Evolutionary conservation across 2,329 filamentous ascomycete genomes (phyloP).

Genomic region (Sporothrix luriei): DNA sequence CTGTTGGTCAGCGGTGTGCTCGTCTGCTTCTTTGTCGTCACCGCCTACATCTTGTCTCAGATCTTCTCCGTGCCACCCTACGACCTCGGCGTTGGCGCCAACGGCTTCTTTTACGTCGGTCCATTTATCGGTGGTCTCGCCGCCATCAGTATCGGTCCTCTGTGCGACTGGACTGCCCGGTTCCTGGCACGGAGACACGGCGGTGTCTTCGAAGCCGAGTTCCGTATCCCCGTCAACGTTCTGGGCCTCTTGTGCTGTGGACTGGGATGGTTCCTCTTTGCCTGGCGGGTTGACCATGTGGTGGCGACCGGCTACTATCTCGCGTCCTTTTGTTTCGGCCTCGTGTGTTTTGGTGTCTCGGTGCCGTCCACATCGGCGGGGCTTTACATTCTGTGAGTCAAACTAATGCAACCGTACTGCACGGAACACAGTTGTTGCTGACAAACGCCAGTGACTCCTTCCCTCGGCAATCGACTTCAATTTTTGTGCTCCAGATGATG

Average conservation of each 20-base stretch:
- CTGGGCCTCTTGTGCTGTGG: conserved; percentile 34
- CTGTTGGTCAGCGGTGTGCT: conserved; percentile 36
- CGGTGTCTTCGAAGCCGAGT: conserved; percentile 37
- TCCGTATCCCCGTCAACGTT: conserved; percentile 36
- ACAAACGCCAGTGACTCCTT: conserved; percentile 40
- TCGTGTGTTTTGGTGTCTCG: conserved; percentile 36
- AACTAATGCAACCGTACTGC: background rate
- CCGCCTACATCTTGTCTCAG: conserved; percentile 36
- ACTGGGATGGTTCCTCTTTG: conserved; percentile 37
- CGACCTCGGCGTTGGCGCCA: conserved; percentile 46
- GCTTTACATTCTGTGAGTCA: conserved; percentile 42
- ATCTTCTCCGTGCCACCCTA: conserved; percentile 36
- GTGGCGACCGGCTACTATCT: conserved; percentile 34
- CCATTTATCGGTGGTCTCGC: conserved; percentile 47
- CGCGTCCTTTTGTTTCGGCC: conserved; percentile 34
- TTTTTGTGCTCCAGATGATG: conserved; percentile 45
- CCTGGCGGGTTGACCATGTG: conserved; percentile 36
- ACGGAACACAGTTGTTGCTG: background rate
- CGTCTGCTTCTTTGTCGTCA: conserved; percentile 34
- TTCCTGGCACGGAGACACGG: conserved; percentile 30
- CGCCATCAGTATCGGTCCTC: conserved; percentile 40
- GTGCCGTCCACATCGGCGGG: conserved; percentile 37
- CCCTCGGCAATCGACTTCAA: conserved; percentile 39
- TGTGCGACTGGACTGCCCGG: conserved; percentile 37
- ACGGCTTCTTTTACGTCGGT: conserved; percentile 49